Conservation (phyloP, 192 early-diverging fungal species). For the Phycomyces blakesleeanus region DNA sequence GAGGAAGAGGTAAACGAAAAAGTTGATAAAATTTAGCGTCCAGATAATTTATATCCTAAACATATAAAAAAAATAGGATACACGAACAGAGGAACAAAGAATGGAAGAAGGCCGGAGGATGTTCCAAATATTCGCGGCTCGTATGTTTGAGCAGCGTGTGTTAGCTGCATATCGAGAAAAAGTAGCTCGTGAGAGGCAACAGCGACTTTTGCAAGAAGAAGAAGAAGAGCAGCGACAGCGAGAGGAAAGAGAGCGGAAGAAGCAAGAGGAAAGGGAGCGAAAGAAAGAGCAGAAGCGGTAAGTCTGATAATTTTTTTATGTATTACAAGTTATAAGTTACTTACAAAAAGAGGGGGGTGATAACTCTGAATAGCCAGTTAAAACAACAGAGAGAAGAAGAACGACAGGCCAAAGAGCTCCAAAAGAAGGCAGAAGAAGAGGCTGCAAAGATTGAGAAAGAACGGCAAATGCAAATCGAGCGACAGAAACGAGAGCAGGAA, state of each 20-base stretch:
- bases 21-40: too few species aligned
- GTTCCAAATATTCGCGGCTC: conserved; percentile 95
- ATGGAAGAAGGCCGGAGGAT: conserved; percentile 90
- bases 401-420: conserved; percentile 44
- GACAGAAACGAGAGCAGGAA: conserved; percentile 56
- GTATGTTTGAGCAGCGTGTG: conserved; percentile 97
- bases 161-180: conserved; percentile 92
- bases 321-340: not conserved
- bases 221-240: conserved; percentile 78
- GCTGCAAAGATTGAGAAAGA: conserved; percentile 51
- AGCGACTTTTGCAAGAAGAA: conserved; percentile 82
- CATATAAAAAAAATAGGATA: too few species aligned
- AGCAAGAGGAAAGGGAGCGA: conserved; percentile 62
- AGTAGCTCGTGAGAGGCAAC: conserved; percentile 84
- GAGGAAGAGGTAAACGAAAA: not conserved
- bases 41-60: too few species aligned
- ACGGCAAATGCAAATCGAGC: conserved; percentile 54
- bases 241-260: conserved; percentile 51
- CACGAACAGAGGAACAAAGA: conserved; percentile 77
- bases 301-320: not conserved
- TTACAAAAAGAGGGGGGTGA: too few species aligned
- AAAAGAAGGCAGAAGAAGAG: conserved; percentile 57
- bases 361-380: conserved; percentile 39
- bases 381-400: conserved; percentile 68
- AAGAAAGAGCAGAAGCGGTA: conserved; percentile 79